Conservation (phyloP, 2,329 filamentous ascomycete genomes). For the Trichoderma hamatum region DNA sequence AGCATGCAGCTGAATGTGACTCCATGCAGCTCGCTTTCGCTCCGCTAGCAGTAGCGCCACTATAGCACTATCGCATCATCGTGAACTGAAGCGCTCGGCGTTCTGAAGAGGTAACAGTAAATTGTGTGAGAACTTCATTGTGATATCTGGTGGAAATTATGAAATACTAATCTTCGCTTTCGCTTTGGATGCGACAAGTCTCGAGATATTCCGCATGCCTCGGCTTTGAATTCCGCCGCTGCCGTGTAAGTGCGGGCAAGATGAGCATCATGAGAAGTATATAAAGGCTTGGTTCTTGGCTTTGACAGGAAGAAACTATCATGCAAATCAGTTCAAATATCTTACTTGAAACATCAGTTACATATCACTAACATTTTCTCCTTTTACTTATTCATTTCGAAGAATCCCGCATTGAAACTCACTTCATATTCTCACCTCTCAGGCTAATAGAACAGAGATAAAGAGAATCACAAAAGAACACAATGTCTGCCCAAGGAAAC, state of each 20-base stretch:
- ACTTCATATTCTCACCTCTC: background rate
- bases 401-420: background rate
- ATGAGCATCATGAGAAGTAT: background rate
- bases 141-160: background rate
- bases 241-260: background rate
- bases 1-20: background rate
- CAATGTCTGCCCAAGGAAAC: background rate
- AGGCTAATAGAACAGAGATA: background rate
- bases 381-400: background rate
- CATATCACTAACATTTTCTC: background rate
- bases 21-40: conserved; percentile 20
- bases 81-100: background rate
- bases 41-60: background rate
- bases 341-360: background rate
- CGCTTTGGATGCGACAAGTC: background rate
- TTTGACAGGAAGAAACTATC: background rate
- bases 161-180: background rate
- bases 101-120: background rate
- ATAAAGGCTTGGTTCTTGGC: background rate
- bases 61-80: background rate
- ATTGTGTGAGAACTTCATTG: background rate
- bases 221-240: background rate
- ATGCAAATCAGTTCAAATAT: background rate
- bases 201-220: background rate
- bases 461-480: background rate